Evolutionary conservation across 371 early-diverging fungal species (phyloP).

Genomic region (Mortierella sp.): DNA sequence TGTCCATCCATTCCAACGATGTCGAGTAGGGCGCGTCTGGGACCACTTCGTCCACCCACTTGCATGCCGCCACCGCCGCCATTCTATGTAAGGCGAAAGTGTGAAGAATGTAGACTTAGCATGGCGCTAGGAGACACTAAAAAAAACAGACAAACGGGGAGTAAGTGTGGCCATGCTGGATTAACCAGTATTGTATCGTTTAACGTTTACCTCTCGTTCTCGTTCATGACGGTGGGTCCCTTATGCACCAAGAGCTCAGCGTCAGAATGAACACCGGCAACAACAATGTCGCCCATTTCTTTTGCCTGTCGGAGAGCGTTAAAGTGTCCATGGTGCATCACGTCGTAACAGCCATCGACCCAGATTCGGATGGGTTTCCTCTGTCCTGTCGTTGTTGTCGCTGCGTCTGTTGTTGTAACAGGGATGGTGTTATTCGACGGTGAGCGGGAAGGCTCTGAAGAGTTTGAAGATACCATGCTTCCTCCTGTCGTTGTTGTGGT

Average conservation of each 20-base stretch:
- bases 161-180: no score
- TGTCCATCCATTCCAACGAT: slow-evolving; percentile 83
- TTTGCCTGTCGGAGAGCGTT: slow-evolving; percentile 97
- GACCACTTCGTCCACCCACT: slow-evolving; percentile 97
- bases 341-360: slow-evolving; percentile 97
- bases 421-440: background rate
- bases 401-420: background rate
- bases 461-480: background rate
- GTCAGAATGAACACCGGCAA: slow-evolving; percentile 97
- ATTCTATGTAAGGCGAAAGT: slow-evolving; percentile 64
- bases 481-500: background rate
- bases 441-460: background rate
- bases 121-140: no score
- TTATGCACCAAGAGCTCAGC: slow-evolving; percentile 92
- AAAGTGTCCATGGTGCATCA: slow-evolving; percentile 92
- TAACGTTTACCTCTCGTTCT: slow-evolving; percentile 84
- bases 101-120: background rate
- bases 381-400: slow-evolving; percentile 28
- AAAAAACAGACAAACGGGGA: no score
- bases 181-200: background rate
- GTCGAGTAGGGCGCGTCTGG: slow-evolving; percentile 96
- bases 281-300: slow-evolving; percentile 90
- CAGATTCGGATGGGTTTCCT: slow-evolving; percentile 69
- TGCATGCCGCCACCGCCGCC: slow-evolving; percentile 95
- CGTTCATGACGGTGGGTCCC: slow-evolving; percentile 96